Evolutionary conservation across 495 filamentous ascomycete genomes (phyloP).

Genomic region (Penicillium diatomitis): DNA sequence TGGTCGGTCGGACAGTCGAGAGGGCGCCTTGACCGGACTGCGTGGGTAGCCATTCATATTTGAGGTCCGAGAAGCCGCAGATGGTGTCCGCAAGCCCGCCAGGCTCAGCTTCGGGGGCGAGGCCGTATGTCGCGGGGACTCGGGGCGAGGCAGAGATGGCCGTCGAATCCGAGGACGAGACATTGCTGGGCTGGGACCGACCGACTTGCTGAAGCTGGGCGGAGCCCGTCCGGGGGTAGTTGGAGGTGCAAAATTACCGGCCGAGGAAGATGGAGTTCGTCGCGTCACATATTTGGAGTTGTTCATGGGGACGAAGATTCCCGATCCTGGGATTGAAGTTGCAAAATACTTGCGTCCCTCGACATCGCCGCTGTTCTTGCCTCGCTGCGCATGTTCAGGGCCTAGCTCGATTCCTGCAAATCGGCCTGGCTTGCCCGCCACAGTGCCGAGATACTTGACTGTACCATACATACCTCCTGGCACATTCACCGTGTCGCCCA

Average conservation of each 20-base stretch:
- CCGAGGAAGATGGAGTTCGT: constrained; percentile 38
- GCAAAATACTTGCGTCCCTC: constrained; percentile 79
- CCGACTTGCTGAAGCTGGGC: constrained; percentile 71
- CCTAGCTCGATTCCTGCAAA: constrained; percentile 95
- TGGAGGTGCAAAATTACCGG: constrained; percentile 56
- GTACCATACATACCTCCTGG: constrained; percentile 90
- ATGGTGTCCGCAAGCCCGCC: constrained; percentile 41
- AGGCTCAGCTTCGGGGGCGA: constrained; percentile 46
- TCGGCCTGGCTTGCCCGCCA: constrained; percentile 79
- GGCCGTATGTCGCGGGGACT: constrained; percentile 54
- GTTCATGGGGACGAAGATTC: constrained; percentile 89
- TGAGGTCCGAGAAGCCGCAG: constrained; percentile 19
- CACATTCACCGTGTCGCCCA: constrained; percentile 89
- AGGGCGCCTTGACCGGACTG: constrained; percentile 36
- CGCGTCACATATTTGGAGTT: constrained; percentile 65
- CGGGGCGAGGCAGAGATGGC: constrained; percentile 75
- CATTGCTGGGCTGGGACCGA: constrained; percentile 70
- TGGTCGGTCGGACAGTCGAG: constrained; percentile 34
- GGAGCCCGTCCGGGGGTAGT: constrained; percentile 48
- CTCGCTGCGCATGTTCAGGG: constrained; percentile 65
- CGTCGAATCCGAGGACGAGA: constrained; percentile 47
- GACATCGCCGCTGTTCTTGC: constrained; percentile 95
- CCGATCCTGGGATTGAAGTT: constrained; percentile 66
- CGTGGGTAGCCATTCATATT: constrained; percentile 26
- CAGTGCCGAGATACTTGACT: constrained; percentile 79